Base-by-base conservation (phyloP, 306 rosid genomes). In the Canavalia ensiformis region DNA sequence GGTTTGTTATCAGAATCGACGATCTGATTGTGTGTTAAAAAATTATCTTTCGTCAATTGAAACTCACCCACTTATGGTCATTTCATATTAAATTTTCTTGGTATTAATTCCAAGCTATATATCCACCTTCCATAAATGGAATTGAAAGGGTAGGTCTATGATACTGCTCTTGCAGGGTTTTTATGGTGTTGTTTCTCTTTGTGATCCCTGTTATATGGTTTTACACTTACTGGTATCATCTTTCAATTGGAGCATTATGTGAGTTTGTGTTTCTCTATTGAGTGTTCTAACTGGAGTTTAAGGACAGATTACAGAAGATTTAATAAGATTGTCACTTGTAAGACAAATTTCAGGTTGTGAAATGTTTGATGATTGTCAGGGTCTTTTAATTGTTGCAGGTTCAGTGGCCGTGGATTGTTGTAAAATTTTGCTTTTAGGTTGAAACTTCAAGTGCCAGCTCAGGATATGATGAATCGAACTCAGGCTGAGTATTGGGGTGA, bases 401-500 rank as follows among this genome's bases (percentile, higher is more conserved):
- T 67, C 55, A 49, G 55, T 42, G 29, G 64, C 54, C 42, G 74
- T 74, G 63, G 72, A 64, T 42, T 60, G 41, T 49, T 42, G 60
- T 39, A 51, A 52, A 37, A 64, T 66, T 76, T 55, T 46, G 5
- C 6, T 58, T 69, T 47, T 42, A 12, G 62, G 18, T 65, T 4
- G 76, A 81, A 63, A 74, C 28, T 0, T 4, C 49, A 10, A 35
- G 81, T 52, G 62, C 30, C 0, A 12, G 50, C 59, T 12, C 12
- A 39, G 62, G 77, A 60, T 68, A 87, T 84, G 91, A 88, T 80
- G 88, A 88, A 80, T 3, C 88, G 80, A 82, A 81, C 81, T 57
- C 81, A 47, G 62, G 6, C 49, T 62, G 87, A 35, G 18, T 66
- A 82, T 75, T 31, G 64, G 69, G 95, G 90, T 63, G 92, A 88